Conservation (phyloP, 345 rosid genomes). For the Iberis pinnata region DNA sequence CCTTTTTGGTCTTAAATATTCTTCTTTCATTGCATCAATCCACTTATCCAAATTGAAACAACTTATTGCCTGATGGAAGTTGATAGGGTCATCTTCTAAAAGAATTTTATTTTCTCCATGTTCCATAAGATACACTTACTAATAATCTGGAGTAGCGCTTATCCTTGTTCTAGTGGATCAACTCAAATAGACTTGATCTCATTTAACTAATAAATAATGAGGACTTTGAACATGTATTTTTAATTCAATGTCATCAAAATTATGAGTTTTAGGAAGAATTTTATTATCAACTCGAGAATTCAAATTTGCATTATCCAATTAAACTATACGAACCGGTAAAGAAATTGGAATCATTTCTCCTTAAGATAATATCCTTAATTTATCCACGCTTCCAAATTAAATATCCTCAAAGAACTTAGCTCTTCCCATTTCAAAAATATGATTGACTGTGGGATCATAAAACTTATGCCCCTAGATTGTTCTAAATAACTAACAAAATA, state of each 20-base stretch:
- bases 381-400: background rate
- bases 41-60: background rate
- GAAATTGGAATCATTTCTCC: background rate
- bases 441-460: background rate
- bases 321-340: background rate
- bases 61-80: background rate
- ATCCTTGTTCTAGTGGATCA: background rate
- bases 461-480: background rate
- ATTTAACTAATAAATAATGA: background rate
- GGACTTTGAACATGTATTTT: background rate
- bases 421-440: background rate
- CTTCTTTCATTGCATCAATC: background rate
- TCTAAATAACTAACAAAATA: background rate
- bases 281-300: background rate
- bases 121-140: background rate
- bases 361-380: background rate
- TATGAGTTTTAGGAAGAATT: background rate
- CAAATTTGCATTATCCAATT: background rate
- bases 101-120: background rate
- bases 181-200: background rate
- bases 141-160: background rate
- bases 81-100: background rate
- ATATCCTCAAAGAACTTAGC: background rate
- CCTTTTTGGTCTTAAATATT: conserved; percentile 2
- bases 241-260: background rate